Base-by-base conservation (phyloP, 352 stramenopile species). In the Phytopythium aichiense region DNA sequence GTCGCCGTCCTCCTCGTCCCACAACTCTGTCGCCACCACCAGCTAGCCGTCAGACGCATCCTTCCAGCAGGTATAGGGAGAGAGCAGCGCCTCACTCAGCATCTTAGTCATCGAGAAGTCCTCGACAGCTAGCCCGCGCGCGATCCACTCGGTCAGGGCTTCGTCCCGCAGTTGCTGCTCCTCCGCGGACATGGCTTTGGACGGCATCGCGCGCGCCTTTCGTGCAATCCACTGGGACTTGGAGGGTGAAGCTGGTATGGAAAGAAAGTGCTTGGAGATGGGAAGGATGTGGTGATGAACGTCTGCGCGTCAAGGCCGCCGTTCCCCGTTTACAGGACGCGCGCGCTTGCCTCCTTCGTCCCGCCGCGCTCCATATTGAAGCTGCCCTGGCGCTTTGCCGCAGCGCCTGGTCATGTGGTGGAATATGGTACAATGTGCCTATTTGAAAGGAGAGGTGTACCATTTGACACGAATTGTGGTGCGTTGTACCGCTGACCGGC, bases 71-170 rank as follows among this genome's bases (percentile, higher is more conserved):
- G 33, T 6, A 38, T 15, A 20, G 54, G 46, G 25, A 12, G 6
- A 43, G 33, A 43, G 4, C 35, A 35, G 20, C 9, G 13, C 70
- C 80, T 35, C 52, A 91, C 81, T 75, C 13, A 83, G 63, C 82
- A 93, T 93, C 65, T 91, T 91, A 4, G 79, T 77, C 73, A 91
- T 87, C 0, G 80, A 84, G 45, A 91, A 93, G 51, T 92, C 84
- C 50, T 79, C 74, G 30, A 81, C 72, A 6, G 67, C 51, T 48
- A 79, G 72, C 16, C 84, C 82, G 49, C 82, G 77, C 37, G 77
- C 66, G 45, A 93, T 72, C 84, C 84, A 93, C 61, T 93, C 84
- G 18, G 74, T 77, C 57, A 91, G 65, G 5, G 84, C 84, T 53
- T 93, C 84, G 62, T 91, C 77, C 54, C 84, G 70, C 8, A 93